Evolutionary conservation across 148 eudicot genomes (phyloP), one percentile per base, ranked within the genome.

Genomic region (Heliamphora exappendiculata): DNA sequence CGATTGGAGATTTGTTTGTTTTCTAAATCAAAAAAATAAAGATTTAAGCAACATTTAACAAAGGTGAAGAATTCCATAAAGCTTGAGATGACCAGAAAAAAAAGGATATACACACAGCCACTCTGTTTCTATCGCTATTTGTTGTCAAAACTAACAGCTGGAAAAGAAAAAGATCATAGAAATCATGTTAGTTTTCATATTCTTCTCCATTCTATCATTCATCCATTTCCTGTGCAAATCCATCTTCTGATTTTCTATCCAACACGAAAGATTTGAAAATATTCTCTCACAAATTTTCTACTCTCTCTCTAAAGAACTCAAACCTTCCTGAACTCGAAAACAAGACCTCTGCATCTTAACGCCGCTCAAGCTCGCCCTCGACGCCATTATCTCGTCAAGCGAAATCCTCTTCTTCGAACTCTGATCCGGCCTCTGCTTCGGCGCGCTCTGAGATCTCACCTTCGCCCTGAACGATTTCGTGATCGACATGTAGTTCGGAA

Each of bases 381-480:
- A 86, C 0, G 91, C 93, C 97, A 94, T 84, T 16, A 94, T 74
- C 29, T 94, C 96, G 64, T 82, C 78, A 76, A 94, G 87, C 5
- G 97, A 85, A 0, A 92, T 44, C 76, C 85, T 78, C 79, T 84
- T 94, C 78, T 84, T 90, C 1, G 87, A 70, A 42, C 79, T 85
- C 9, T 74, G 65, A 62, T 88, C 98, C 1, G 95, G 93, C 78
- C 98, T 82, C 45, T 92, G 93, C 66, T 83, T 94, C 5, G 98
- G 98, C 1, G 96, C 96, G 51, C 98, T 94, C 4, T 90, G 90
- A 2, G 98, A 92, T 88, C 98, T 84, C 64, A 86, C 20, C 79
- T 94, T 94, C 50, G 96, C 98, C 47, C 80, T 76, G 78, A 90
- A 94, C 66, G 98, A 94, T 37, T 88, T 86, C 0, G 98, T 94